Conservation (phyloP, 2,329 filamentous ascomycete species). For the Ophiostoma himal-ulmi region DNA sequence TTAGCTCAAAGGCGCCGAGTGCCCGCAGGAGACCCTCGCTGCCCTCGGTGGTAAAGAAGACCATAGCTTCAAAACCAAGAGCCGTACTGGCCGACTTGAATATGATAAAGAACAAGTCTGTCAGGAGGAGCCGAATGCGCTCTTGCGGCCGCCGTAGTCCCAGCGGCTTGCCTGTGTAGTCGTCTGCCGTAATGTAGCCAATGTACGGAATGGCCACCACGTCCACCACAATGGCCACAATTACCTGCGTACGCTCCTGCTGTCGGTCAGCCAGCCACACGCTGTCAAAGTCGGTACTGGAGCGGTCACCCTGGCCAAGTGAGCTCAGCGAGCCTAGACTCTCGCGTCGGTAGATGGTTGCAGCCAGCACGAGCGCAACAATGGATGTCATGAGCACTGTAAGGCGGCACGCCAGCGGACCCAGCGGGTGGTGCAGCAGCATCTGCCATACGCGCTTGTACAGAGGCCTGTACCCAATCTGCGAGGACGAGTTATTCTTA, state of each 20-base stretch:
- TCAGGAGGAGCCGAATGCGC: conserved; percentile 82
- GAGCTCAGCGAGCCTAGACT: conserved; percentile 27
- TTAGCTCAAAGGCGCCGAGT: conserved; percentile 28
- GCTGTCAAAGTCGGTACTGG: conserved; percentile 31
- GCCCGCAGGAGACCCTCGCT: conserved; percentile 25
- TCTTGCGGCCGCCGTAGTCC: conserved; percentile 76
- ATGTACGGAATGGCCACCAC: conserved; percentile 84
- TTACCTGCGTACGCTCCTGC: conserved; percentile 64
- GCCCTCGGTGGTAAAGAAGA: conserved; percentile 24
- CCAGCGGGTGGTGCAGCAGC: conserved; percentile 73
- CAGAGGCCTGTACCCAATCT: conserved; percentile 27
- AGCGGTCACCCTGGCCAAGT: conserved; percentile 5
- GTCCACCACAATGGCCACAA: conserved; percentile 86
- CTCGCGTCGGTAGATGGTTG: conserved; percentile 63
- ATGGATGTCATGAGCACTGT: conserved; percentile 78
- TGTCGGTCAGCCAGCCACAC: conserved; percentile 18
- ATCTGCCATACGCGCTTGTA: conserved; percentile 59
- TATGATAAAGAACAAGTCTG: conserved; percentile 94
- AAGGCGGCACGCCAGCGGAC: conserved; percentile 77
- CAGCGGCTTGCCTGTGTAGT: conserved; percentile 90
- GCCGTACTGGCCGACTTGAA: conserved; percentile 93
- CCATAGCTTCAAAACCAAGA: conserved; percentile 45
- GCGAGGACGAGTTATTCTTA: neutral
- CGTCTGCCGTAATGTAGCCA: conserved; percentile 89
- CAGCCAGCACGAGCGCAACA: conserved; percentile 71